These are phyloP conservation scores for Mycena vulgaris DNA, from an alignment of 768 basidiomycete genomes.

Conservation along the genomic window DNA sequence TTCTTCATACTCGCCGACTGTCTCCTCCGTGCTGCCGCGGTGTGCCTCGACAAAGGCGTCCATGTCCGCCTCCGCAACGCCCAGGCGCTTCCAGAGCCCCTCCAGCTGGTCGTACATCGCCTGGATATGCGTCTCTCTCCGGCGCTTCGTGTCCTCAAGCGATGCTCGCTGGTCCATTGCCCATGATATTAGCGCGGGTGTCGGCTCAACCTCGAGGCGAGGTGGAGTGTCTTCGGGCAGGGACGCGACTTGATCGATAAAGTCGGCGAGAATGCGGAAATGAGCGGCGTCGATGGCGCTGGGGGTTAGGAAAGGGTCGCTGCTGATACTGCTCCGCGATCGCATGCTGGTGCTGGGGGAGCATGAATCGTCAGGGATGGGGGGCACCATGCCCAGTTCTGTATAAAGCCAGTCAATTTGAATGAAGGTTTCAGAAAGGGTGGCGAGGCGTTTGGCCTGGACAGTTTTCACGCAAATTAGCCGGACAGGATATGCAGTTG, in stretches of 20 bases:
- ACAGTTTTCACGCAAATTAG: neutral
- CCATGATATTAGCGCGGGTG: constrained; percentile 81
- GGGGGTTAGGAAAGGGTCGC: constrained; percentile 38
- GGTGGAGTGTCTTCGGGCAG: constrained; percentile 55
- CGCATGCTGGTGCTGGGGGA: constrained; percentile 32
- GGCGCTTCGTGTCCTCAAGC: constrained; percentile 81
- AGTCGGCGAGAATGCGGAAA: constrained; percentile 72
- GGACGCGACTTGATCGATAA: constrained; percentile 54
- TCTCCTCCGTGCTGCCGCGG: constrained; percentile 85
- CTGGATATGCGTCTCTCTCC: constrained; percentile 89
- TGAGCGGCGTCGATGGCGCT: constrained; percentile 60
- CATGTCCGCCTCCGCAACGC: constrained; percentile 84
- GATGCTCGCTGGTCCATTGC: constrained; percentile 69
- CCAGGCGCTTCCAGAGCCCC: constrained; percentile 90
- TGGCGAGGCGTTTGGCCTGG: constrained; percentile 77
- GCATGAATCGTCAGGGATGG: constrained; percentile 39
- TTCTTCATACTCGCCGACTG: constrained; percentile 86
- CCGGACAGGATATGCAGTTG: neutral
- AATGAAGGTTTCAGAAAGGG: constrained; percentile 74
- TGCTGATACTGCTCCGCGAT: constrained; percentile 30
- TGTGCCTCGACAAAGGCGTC: constrained; percentile 93
- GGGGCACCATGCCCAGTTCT: constrained; percentile 84
- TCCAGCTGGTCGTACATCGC: constrained; percentile 95
- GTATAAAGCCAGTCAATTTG: constrained; percentile 88
- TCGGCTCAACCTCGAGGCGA: constrained; percentile 87